Percentiles rank a stretch among this genome's conserved stretches.
These are phyloP conservation scores for Penicillium vulpinum DNA, from an alignment of 2,329 filamentous ascomycete species.

Conservation along the genomic window DNA sequence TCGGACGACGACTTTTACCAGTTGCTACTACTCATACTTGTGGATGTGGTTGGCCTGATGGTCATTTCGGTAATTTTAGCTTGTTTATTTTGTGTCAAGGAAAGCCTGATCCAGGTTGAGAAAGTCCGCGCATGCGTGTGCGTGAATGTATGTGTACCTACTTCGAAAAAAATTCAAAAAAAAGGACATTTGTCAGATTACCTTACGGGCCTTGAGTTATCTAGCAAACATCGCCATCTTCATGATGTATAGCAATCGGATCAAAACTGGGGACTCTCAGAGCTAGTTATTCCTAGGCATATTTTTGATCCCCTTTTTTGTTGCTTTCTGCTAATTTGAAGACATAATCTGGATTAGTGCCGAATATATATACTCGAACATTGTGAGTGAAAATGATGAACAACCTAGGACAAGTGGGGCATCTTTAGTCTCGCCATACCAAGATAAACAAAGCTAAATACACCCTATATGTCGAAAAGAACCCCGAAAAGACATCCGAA, in stretches of 20 bases:
- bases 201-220: background rate
- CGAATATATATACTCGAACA: background rate
- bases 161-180: background rate
- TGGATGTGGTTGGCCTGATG: background rate
- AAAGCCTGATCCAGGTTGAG: background rate
- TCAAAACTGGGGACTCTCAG: background rate
- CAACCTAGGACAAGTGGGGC: rapidly evolving
- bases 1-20: background rate
- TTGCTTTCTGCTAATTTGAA: background rate
- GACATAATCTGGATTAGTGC: background rate
- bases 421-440: background rate
- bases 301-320: no score
- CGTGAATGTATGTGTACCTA: background rate
- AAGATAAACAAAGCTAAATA: rapidly evolving
- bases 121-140: rapidly evolving
- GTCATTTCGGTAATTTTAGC: background rate
- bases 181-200: background rate
- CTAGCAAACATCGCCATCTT: background rate
- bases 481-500: background rate
- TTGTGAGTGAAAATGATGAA: background rate
- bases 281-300: no score
- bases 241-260: background rate
- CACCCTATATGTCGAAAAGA: rapidly evolving
- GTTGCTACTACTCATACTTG: no score
- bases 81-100: background rate